Evolutionary conservation across 78 protist genomes (phyloP).

Genomic region (Isochrysis galbana): DNA sequence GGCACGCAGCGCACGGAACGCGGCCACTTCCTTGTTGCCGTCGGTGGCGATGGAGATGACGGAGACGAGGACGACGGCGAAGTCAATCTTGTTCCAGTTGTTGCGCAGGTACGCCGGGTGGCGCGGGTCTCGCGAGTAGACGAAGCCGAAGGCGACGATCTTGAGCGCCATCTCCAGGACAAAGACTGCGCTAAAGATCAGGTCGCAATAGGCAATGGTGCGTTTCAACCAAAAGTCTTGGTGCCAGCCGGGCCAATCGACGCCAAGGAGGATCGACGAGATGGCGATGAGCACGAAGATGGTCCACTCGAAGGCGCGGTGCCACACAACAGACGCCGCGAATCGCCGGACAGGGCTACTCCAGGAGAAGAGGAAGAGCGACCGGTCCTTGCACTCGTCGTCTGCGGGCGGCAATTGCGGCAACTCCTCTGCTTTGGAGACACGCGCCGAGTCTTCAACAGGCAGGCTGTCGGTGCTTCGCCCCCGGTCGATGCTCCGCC

Average conservation of each 20-base stretch:
- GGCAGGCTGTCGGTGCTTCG: too few species aligned
- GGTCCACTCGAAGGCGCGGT: background rate
- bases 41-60: background rate
- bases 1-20: background rate
- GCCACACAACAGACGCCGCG: background rate
- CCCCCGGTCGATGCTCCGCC: background rate
- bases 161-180: background rate
- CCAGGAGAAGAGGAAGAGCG: background rate
- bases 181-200: background rate
- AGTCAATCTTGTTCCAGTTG: constrained; percentile 23
- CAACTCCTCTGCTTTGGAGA: background rate
- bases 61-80: background rate
- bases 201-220: background rate
- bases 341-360: background rate
- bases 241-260: background rate
- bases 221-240: background rate
- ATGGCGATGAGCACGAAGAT: constrained; percentile 30
- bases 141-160: background rate
- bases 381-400: background rate
- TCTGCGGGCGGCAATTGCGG: background rate
- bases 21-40: background rate
- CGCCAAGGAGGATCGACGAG: constrained; percentile 10
- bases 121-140: background rate
- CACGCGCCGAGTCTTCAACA: too few species aligned
- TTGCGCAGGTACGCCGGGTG: background rate